phyloP scores from a whole-genome alignment of 2,329 filamentous ascomycete genomes.

The Blumeria hordei region DNA sequence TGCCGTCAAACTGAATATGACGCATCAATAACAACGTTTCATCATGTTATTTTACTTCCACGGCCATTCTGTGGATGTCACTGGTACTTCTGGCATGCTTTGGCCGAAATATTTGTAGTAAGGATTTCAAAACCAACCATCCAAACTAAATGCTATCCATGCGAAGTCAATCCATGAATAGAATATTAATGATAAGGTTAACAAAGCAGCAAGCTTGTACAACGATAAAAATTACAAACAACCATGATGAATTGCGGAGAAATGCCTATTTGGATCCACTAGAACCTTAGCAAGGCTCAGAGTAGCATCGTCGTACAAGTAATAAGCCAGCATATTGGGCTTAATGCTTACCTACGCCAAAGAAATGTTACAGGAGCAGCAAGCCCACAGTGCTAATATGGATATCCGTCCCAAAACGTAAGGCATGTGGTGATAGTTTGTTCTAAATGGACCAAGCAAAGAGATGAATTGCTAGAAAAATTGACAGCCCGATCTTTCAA shows the following conservation, averaged over 20 bases:
- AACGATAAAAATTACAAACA: background rate
- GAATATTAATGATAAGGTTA: too few species aligned
- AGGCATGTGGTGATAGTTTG: background rate
- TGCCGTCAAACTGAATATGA: too few species aligned
- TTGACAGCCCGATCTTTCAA: too few species aligned
- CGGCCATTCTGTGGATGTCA: too few species aligned
- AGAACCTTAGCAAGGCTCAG: background rate
- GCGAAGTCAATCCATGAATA: too few species aligned
- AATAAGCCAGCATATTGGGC: constrained; percentile 1
- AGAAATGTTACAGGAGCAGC: background rate
- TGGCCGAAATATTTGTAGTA: too few species aligned
- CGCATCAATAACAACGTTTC: too few species aligned
- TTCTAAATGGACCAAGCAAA: background rate
- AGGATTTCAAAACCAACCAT: too few species aligned
- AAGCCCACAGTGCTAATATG: background rate
- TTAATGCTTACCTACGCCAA: background rate
- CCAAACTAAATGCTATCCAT: too few species aligned
- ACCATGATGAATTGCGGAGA: background rate
- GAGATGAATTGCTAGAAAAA: too few species aligned
- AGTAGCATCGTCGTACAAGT: background rate
- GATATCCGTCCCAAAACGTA: background rate
- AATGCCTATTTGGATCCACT: background rate
- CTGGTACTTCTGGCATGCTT: too few species aligned
- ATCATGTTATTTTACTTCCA: too few species aligned
- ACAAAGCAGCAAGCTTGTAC: background rate